These are phyloP conservation scores for Rhypophila decipiens DNA, from an alignment of 495 filamentous ascomycete species.

Conservation along the genomic window DNA sequence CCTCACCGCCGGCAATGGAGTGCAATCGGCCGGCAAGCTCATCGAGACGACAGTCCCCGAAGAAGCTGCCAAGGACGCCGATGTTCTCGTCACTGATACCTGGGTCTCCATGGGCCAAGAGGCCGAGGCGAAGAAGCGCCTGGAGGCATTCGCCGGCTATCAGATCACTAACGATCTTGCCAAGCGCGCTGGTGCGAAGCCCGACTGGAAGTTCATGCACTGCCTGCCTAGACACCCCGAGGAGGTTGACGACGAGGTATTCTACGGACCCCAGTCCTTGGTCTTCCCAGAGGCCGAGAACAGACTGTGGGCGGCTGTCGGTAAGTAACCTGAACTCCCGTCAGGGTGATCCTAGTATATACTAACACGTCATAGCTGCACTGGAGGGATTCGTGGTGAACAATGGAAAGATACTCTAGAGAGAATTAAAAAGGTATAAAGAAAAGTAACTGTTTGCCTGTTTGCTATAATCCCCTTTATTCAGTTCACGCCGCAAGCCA, in stretches of 20 bases:
- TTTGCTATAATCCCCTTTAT: background rate
- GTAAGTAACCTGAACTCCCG: slow-evolving; percentile 31
- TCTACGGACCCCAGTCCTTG: slow-evolving; percentile 73
- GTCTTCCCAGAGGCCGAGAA: slow-evolving; percentile 96
- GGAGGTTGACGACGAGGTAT: slow-evolving; percentile 91
- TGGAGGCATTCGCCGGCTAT: slow-evolving; percentile 81
- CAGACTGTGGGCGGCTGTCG: slow-evolving; percentile 79
- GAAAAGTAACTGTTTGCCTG: background rate
- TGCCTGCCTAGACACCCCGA: slow-evolving; percentile 91
- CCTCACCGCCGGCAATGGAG: slow-evolving; percentile 47
- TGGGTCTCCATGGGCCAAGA: slow-evolving; percentile 99
- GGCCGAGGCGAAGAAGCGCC: slow-evolving; percentile 62
- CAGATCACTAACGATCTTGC: slow-evolving; percentile 83
- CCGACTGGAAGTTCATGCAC: slow-evolving; percentile 97
- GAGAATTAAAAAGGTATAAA: slow-evolving; percentile 1
- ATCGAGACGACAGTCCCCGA: slow-evolving; percentile 72
- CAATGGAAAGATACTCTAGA: slow-evolving; percentile 57
- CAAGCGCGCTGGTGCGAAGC: slow-evolving; percentile 76
- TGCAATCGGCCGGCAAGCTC: slow-evolving; percentile 56
- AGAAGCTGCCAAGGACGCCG: slow-evolving; percentile 81
- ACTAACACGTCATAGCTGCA: slow-evolving; percentile 44
- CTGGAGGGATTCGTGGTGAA: slow-evolving; percentile 89
- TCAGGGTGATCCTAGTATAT: background rate
- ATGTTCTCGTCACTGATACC: slow-evolving; percentile 91
- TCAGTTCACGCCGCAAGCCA: slow-evolving; percentile 4